Percentiles rank a stretch among this genome's conserved stretches.
Evolutionary conservation across 306 rosid genomes (phyloP).

Genomic region (Argentina anserina): DNA sequence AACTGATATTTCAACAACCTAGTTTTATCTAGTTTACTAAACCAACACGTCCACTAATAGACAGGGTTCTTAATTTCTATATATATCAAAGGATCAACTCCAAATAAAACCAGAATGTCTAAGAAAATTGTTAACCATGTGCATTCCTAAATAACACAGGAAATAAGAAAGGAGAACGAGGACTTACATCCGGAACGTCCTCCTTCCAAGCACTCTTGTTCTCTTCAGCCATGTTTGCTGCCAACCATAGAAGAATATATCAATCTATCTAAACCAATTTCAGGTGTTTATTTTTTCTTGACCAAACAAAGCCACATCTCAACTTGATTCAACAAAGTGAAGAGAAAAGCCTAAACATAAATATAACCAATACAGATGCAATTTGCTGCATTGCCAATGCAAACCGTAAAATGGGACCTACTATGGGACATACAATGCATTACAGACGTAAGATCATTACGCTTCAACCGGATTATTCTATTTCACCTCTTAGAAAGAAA

Average conservation of each 20-base stretch:
- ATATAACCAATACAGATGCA: neutral
- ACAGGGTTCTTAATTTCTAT: too few species aligned
- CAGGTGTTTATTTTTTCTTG: too few species aligned
- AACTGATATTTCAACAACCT: neutral
- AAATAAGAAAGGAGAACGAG: neutral
- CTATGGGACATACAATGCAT: too few species aligned
- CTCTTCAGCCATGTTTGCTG: neutral
- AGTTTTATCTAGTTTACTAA: neutral
- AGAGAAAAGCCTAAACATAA: neutral
- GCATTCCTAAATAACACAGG: neutral
- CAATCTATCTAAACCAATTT: neutral
- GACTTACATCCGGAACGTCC: neutral
- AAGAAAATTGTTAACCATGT: neutral
- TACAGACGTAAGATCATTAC: too few species aligned
- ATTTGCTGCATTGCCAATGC: too few species aligned
- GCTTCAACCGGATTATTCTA: too few species aligned
- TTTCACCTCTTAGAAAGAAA: too few species aligned
- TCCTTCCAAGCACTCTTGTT: neutral
- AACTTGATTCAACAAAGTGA: neutral
- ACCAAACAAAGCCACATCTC: neutral
- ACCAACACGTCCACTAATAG: too few species aligned
- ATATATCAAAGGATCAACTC: too few species aligned
- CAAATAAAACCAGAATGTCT: neutral
- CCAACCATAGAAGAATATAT: neutral
- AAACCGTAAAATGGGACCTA: too few species aligned